These are phyloP conservation scores for Tremella yokohamensis DNA, from an alignment of 768 basidiomycete species.

Conservation along the genomic window DNA sequence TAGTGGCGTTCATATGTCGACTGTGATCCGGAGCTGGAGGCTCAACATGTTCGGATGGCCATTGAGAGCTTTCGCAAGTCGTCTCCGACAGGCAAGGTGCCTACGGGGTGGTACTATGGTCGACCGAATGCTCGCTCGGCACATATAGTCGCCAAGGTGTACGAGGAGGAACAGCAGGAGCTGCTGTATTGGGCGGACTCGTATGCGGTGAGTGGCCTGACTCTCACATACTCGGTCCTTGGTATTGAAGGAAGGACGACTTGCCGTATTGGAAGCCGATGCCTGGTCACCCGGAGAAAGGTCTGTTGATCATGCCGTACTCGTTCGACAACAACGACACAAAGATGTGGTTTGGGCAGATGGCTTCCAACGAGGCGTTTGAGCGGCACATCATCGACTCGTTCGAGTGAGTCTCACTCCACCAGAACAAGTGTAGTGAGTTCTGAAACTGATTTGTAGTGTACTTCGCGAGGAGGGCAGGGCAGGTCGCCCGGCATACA, in stretches of 20 bases:
- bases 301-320: constrained; percentile 18
- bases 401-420: constrained; percentile 9
- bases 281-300: constrained; percentile 7
- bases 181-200: constrained; percentile 15
- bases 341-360: constrained; percentile 15
- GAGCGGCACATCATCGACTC: constrained; percentile 11
- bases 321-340: constrained; percentile 18
- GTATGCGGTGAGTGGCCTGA: constrained; percentile 1
- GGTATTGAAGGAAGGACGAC: constrained; percentile 11
- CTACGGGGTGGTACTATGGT: constrained; percentile 25
- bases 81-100: constrained; percentile 17
- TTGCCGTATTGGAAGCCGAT: constrained; percentile 16
- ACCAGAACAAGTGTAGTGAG: not conserved
- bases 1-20: constrained; percentile 15
- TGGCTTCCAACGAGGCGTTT: constrained; percentile 6
- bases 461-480: not conserved
- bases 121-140: constrained; percentile 15
- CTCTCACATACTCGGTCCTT: too few species aligned
- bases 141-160: constrained; percentile 15
- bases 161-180: constrained; percentile 15
- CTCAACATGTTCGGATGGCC: constrained; percentile 16
- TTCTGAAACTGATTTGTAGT: not conserved
- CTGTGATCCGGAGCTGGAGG: constrained; percentile 11
- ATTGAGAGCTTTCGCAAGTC: constrained; percentile 17
- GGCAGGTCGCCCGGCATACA: not conserved